phyloP scores from a whole-genome alignment of 2,329 filamentous ascomycete species.

The Stagonosporopsis chrysanthemi region DNA sequence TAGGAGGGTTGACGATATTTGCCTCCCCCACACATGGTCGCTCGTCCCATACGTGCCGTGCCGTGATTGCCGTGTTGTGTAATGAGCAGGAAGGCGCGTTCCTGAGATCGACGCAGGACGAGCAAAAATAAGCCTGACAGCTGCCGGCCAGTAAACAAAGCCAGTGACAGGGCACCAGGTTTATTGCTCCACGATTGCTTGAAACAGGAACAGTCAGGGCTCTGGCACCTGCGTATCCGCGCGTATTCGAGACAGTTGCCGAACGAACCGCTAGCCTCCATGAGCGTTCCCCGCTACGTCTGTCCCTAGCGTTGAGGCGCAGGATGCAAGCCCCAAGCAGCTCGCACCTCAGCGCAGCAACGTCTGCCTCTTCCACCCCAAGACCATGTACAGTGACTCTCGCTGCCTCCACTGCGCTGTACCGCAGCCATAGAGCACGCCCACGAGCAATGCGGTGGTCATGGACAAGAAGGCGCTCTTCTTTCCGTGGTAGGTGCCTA shows the following conservation, averaged over 20 bases:
- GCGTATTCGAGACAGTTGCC: constrained; percentile 19
- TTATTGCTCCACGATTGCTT: background rate
- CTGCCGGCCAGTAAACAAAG: background rate
- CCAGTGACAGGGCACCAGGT: background rate
- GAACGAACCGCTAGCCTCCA: constrained; percentile 14
- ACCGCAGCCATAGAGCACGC: constrained; percentile 31
- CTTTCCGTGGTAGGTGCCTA: constrained; percentile 42
- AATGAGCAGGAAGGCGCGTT: constrained; percentile 13
- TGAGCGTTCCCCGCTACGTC: constrained; percentile 19
- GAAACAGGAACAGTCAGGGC: background rate
- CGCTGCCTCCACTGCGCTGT: constrained; percentile 31
- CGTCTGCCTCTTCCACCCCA: constrained; percentile 10
- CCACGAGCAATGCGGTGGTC: constrained; percentile 40
- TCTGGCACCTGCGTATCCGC: constrained; percentile 9
- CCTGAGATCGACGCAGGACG: constrained; percentile 16
- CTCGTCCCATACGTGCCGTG: constrained; percentile 6
- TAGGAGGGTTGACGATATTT: background rate
- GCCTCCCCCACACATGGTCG: constrained; percentile 16
- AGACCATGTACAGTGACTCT: constrained; percentile 16
- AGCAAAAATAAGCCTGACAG: constrained; percentile 5
- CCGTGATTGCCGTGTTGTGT: constrained; percentile 16
- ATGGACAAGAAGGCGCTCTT: constrained; percentile 48
- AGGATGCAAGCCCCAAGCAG: constrained; percentile 19
- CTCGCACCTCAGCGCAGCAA: constrained; percentile 11
- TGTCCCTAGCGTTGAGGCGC: constrained; percentile 22